Percentiles rank a stretch among this genome's conserved stretches.
Evolutionary conservation across 2,329 filamentous ascomycete genomes (phyloP).

Genomic region (Penicillium occitanis): DNA sequence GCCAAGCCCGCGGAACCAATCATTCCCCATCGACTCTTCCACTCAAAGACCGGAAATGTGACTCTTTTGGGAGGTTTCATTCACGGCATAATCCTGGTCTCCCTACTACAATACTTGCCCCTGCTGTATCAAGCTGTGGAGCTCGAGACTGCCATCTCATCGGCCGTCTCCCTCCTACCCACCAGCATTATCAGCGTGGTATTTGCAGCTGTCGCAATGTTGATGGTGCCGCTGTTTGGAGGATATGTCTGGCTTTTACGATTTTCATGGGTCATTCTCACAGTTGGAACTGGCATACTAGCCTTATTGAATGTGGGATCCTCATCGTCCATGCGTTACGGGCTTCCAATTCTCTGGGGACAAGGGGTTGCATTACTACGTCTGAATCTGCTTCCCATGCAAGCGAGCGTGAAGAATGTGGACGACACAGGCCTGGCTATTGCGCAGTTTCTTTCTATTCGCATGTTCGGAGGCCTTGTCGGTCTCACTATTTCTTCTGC

Average conservation of each 20-base stretch:
- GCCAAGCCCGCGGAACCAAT: constrained; percentile 29
- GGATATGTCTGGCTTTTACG: constrained; percentile 9
- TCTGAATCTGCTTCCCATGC: not conserved
- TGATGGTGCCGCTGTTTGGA: constrained; percentile 10
- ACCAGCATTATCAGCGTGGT: constrained; percentile 1
- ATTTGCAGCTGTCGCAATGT: constrained; percentile 13
- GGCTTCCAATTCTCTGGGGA: constrained; percentile 9
- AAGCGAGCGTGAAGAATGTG: constrained; percentile 7
- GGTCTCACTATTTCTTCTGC: constrained; percentile 3
- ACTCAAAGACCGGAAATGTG: constrained; percentile 40
- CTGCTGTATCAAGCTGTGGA: constrained; percentile 48
- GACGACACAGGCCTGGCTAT: constrained; percentile 6
- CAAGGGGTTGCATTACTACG: constrained; percentile 10
- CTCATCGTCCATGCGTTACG: constrained; percentile 2
- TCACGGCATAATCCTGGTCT: constrained; percentile 38
- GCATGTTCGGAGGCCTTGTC: constrained; percentile 2
- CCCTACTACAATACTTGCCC: constrained; percentile 44
- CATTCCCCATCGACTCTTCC: constrained; percentile 48
- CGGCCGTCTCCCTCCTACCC: constrained; percentile 9
- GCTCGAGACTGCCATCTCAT: constrained; percentile 20
- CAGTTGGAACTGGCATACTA: constrained; percentile 6
- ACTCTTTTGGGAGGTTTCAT: constrained; percentile 40
- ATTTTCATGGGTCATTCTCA: constrained; percentile 4
- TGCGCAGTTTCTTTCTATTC: not conserved
- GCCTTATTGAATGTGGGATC: not conserved